Evolutionary conservation across 202 grass and related monocot genomes (phyloP).

Genomic region (Setaria italica): DNA sequence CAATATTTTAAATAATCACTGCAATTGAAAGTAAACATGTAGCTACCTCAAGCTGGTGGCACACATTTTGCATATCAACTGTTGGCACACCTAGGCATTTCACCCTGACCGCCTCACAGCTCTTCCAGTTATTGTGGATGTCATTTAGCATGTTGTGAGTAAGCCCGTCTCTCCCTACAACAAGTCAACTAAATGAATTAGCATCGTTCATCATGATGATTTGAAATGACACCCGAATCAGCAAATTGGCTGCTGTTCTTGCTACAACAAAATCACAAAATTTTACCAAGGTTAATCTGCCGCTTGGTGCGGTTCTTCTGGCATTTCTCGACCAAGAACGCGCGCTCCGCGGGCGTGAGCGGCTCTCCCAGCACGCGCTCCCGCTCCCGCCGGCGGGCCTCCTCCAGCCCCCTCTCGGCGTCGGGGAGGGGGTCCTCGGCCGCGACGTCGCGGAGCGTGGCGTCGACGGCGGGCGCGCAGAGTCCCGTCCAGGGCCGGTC

Average conservation of each 20-base stretch:
- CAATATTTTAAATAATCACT: background rate
- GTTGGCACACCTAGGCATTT: constrained; percentile 94
- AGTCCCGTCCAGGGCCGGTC: constrained; percentile 86
- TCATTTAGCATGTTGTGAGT: constrained; percentile 99
- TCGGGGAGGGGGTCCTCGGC: constrained; percentile 55
- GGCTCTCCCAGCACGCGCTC: constrained; percentile 75
- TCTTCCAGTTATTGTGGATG: constrained; percentile 91
- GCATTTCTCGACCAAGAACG: constrained; percentile 60
- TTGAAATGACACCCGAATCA: background rate
- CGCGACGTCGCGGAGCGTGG: constrained; percentile 65
- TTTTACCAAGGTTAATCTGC: constrained; percentile 86
- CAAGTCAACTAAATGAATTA: constrained; percentile 9
- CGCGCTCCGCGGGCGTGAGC: constrained; percentile 63
- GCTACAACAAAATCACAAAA: background rate
- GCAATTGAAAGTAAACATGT: background rate
- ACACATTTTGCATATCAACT: constrained; percentile 92
- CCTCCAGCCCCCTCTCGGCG: constrained; percentile 57
- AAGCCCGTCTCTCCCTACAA: constrained; percentile 87
- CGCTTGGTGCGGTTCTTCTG: constrained; percentile 87
- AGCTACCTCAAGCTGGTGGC: constrained; percentile 75
- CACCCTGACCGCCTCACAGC: constrained; percentile 69
- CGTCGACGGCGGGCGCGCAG: constrained; percentile 82
- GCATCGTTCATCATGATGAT: background rate
- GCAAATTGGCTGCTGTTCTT: background rate
- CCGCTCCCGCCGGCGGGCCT: constrained; percentile 54